These are phyloP conservation scores for Lathyrus aphaca DNA, from an alignment of 306 rosid species.

Conservation along the genomic window DNA sequence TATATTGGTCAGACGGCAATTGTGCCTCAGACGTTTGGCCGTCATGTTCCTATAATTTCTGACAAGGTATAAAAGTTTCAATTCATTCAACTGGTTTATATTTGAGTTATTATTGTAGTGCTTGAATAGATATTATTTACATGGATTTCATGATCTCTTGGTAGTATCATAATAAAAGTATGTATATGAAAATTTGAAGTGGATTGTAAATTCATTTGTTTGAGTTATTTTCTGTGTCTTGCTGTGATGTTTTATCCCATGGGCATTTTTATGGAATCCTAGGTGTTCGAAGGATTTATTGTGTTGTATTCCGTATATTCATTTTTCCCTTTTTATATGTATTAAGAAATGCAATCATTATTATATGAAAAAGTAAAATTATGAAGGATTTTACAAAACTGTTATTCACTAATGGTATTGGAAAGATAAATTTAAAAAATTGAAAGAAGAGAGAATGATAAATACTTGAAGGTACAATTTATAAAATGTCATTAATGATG, in stretches of 20 bases:
- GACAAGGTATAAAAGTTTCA: slow-evolving; percentile 61
- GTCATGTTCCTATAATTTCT: slow-evolving; percentile 86
- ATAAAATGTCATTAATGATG: no score
- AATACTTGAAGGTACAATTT: no score
- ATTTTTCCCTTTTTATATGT: neutral
- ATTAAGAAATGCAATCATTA: no score
- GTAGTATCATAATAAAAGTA: slow-evolving; percentile 14
- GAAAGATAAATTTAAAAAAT: no score
- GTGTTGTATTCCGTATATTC: neutral
- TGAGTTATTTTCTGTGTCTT: slow-evolving; percentile 14
- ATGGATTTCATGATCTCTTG: neutral
- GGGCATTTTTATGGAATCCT: neutral
- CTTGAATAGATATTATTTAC: slow-evolving; percentile 12
- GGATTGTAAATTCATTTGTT: neutral
- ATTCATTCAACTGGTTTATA: neutral
- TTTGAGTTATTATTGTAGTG: slow-evolving; percentile 18
- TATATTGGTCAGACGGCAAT: slow-evolving; percentile 88
- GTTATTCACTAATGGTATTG: no score
- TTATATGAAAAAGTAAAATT: no score
- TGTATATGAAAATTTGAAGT: neutral
- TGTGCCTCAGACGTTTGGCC: slow-evolving; percentile 93
- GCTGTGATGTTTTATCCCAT: neutral
- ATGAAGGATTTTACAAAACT: no score
- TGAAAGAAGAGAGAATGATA: no score
- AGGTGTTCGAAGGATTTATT: neutral